phyloP scores from a whole-genome alignment of 2,329 filamentous ascomycete species.

The Ophiostoma tasmaniense region DNA sequence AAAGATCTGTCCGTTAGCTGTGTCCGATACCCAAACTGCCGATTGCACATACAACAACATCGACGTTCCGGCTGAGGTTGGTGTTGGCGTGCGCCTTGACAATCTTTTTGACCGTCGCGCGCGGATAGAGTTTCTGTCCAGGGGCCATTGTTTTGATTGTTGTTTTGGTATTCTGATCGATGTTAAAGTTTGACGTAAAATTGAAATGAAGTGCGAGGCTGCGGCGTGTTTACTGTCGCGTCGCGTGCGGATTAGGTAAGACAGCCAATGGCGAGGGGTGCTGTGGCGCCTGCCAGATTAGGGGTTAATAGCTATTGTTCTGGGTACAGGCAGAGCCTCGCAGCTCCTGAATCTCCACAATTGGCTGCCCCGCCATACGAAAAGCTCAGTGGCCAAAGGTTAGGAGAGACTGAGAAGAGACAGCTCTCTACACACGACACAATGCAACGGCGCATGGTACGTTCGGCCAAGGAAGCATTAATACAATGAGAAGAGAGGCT shows the following conservation, averaged over 20 bases:
- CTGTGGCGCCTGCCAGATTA: neutral
- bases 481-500: neutral
- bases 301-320: neutral
- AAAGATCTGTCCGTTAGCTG: constrained; percentile 53
- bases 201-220: neutral
- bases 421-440: neutral
- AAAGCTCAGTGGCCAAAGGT: neutral
- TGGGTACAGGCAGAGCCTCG: neutral
- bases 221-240: neutral
- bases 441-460: constrained; percentile 54
- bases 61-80: constrained; percentile 73
- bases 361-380: neutral
- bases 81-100: constrained; percentile 80
- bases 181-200: neutral
- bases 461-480: constrained; percentile 19
- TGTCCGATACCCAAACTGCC: neutral
- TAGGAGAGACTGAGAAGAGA: neutral
- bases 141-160: constrained; percentile 37
- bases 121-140: constrained; percentile 70
- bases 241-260: constrained; percentile 11
- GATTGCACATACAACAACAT: constrained; percentile 60
- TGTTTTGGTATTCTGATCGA: neutral
- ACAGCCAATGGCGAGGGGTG: constrained; percentile 1
- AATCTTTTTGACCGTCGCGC: constrained; percentile 78
- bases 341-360: neutral